These are phyloP conservation scores for Rhynchospora pubera DNA, from an alignment of 176 grass and related monocot genomes.

Conservation along the genomic window DNA sequence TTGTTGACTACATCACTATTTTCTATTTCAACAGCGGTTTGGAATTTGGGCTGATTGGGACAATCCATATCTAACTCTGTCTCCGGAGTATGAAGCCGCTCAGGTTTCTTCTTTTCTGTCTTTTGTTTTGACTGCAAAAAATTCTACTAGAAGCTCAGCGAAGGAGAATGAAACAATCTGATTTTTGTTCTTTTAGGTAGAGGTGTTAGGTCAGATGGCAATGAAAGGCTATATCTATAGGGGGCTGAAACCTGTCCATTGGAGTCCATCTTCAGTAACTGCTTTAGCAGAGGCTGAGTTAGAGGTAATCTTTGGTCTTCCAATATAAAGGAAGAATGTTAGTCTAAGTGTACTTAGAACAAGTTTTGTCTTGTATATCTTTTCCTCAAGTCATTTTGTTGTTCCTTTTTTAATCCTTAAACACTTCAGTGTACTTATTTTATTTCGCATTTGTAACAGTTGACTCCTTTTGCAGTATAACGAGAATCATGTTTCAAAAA, in stretches of 20 bases:
- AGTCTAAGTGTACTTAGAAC: not conserved
- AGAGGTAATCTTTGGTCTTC: constrained; percentile 50
- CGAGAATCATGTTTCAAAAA: constrained; percentile 82
- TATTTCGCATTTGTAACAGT: not conserved
- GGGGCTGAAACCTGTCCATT: constrained; percentile 88
- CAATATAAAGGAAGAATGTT: not conserved
- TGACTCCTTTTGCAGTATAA: constrained; percentile 65
- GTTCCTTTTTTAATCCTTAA: constrained; percentile 5
- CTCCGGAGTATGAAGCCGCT: constrained; percentile 92
- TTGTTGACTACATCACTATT: constrained; percentile 10
- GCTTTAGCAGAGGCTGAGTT: constrained; percentile 95
- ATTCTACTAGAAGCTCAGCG: not conserved
- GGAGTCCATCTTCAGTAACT: constrained; percentile 91
- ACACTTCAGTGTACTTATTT: constrained; percentile 13
- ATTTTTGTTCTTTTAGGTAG: constrained; percentile 54
- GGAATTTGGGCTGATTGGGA: constrained; percentile 98
- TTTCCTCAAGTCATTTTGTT: constrained; percentile 18
- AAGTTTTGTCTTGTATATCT: not conserved
- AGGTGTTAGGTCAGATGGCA: constrained; percentile 90
- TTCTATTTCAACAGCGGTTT: constrained; percentile 42
- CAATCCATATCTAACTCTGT: constrained; percentile 82
- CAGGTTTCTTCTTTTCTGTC: constrained; percentile 46
- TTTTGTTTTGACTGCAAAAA: constrained; percentile 7
- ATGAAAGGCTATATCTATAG: constrained; percentile 94
- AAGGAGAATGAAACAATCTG: not conserved